These are phyloP conservation scores for Sporothrix euskadiensis DNA, from an alignment of 2,329 filamentous ascomycete genomes.

Conservation along the genomic window DNA sequence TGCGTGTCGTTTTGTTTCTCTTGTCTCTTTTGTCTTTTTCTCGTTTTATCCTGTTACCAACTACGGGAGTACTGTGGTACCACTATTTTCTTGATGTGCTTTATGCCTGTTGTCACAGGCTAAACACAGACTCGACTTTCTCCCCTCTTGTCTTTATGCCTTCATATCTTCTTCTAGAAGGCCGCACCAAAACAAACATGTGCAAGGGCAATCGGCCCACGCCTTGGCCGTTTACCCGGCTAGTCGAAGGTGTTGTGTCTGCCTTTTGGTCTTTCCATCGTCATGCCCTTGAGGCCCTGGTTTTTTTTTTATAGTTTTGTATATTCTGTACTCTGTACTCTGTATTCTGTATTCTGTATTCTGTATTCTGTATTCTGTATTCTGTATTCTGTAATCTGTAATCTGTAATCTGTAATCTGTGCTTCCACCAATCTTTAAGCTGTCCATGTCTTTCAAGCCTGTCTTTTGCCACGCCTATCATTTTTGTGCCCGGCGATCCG, in stretches of 20 bases:
- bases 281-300: not conserved
- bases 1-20: constrained; percentile 15
- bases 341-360: too few relatives aligned
- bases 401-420: too few relatives aligned
- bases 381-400: too few relatives aligned
- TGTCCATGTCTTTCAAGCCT: not conserved
- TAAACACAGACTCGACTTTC: not conserved
- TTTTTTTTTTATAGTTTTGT: too few relatives aligned
- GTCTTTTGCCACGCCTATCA: not conserved
- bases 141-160: not conserved
- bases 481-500: constrained; percentile 6
- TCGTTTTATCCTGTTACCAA: not conserved
- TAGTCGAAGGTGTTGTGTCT: not conserved
- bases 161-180: constrained; percentile 14
- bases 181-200: not conserved
- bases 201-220: not conserved
- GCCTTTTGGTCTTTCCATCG: not conserved
- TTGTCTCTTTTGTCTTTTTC: not conserved
- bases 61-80: not conserved
- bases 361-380: not conserved
- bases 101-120: not conserved
- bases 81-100: not conserved
- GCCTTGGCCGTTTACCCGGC: constrained; percentile 7
- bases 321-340: not conserved
- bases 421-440: not conserved